Evolutionary conservation across 2,329 filamentous ascomycete species (phyloP), one percentile per base, ranked within the genome.

Genomic region (Bisporella sp.): DNA sequence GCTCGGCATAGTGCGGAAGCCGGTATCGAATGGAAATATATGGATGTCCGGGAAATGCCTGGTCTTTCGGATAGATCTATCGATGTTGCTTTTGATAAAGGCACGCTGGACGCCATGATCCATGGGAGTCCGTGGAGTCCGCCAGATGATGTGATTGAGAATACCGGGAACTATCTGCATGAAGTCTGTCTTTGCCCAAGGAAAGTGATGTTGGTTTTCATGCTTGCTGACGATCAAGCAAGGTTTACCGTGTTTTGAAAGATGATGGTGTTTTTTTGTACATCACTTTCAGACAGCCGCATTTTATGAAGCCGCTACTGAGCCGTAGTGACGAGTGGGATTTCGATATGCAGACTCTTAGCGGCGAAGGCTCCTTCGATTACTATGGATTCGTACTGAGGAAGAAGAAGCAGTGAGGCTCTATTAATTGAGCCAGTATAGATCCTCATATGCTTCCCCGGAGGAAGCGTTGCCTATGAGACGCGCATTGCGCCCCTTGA

Each of bases 31-130:
- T 82, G 78, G 78, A 54, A 59, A 30, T 62, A 68, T 35, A 70
- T 69, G 53, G 78, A 82, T 57, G 71, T 82, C 3, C 72, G 78
- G 5, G 57, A 62, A 6, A 56, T 79, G 1, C 58, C 64, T 1
- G 62, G 68, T 32, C 58, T 52, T 1, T 72, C 70, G 1, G 21
- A 21, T 21, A 21, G 21, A 21, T 21, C 21, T 21, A 60, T 83
- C 39, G 74, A 79, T 56, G 69, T 82, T 5, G 77, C 77, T 8
- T 79, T 84, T 55, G 76, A 80, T 55, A 81, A 81, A 60, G 70
- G 71, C 3, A 79, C 76, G 41, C 28, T 50, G 6, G 48, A 80
- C 62, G 74, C 73, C 43, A 77, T 80, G 72, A 74, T 80, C 32
- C 68, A 76, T 57, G 75, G 77, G 2, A 52, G 46, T 31, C 35